phyloP scores from a whole-genome alignment of 768 basidiomycete species.

The Amanita polypyramis region DNA sequence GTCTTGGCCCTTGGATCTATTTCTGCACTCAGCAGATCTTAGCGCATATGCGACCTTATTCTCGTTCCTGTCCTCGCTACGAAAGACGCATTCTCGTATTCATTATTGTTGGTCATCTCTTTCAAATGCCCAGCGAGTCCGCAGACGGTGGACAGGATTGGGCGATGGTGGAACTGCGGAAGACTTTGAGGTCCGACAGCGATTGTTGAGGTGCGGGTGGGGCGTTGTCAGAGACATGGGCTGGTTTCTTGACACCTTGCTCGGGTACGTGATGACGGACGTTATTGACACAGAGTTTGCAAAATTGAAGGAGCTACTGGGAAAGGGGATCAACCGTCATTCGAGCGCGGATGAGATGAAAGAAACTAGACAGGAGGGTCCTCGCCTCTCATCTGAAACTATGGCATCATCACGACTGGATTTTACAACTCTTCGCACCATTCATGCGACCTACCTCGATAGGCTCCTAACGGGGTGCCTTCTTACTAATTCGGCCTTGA shows the following conservation, averaged over 20 bases:
- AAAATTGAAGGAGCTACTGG: slow-evolving; percentile 52
- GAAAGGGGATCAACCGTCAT: slow-evolving; percentile 18
- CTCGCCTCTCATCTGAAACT: slow-evolving; percentile 8
- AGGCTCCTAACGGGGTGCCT: slow-evolving; percentile 72
- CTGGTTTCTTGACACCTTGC: slow-evolving; percentile 80
- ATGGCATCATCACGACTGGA: slow-evolving; percentile 42
- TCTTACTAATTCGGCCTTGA: slow-evolving; percentile 53
- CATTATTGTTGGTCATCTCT: slow-evolving; percentile 79
- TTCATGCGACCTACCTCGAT: slow-evolving; percentile 76
- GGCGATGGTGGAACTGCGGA: slow-evolving; percentile 77
- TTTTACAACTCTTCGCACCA: slow-evolving; percentile 75
- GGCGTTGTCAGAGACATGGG: slow-evolving; percentile 81
- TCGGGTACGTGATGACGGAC: slow-evolving; percentile 84
- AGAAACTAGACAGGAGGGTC: slow-evolving; percentile 1
- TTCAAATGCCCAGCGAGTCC: slow-evolving; percentile 76
- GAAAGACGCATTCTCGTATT: slow-evolving; percentile 74
- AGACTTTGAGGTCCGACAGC: slow-evolving; percentile 53
- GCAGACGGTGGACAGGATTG: slow-evolving; percentile 78
- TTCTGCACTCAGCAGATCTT: slow-evolving; percentile 69
- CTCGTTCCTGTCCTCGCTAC: slow-evolving; percentile 72
- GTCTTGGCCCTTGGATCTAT: slow-evolving; percentile 84
- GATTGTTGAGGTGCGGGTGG: slow-evolving; percentile 73
- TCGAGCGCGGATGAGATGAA: slow-evolving; percentile 8
- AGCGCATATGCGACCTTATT: slow-evolving; percentile 68
- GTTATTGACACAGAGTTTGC: slow-evolving; percentile 81